Base-by-base conservation (phyloP, 2,329 filamentous ascomycete genomes). In the Thielaviopsis cerberus region DNA sequence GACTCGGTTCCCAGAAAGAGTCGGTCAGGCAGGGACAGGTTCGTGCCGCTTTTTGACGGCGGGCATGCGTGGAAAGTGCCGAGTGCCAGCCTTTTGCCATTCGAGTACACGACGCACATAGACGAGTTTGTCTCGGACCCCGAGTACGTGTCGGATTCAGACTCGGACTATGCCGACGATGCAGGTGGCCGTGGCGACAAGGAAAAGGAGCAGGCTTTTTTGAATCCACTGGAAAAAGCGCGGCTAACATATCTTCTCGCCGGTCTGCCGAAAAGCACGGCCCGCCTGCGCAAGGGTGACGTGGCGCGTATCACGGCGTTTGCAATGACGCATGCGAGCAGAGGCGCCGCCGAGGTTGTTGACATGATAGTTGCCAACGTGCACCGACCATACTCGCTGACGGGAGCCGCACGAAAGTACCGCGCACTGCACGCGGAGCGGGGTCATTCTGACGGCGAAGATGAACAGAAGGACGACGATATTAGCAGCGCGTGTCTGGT, bases 331-430 rank as follows among this genome's bases (percentile, higher is more conserved):
- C 88, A 97, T 67, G 86, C 89, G 1, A 87, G 85, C 45, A 78
- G 82, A 22, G 92, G 90, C 17, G 86, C 88, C 13, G 86, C 94
- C 62, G 92, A 97, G 71, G 84, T 96, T 37, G 89, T 94, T n/a
- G 80, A 91, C 54, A 80, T 94, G 70, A 82, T 97, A 41, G 79
- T 94, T 0, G 77, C 82, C 0, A 97, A 98, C 65, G 76, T 97
- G 34, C 76, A 85, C 60, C 80, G 77, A 55, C 92, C 92, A 0
- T 81, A 94, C 59, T 78, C 82, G 5, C 80, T 84, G 63, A 87
- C 82, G 0, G 78, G 57, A 1, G 59, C 59, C 15, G 45, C 50
- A 77, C 6, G 86, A 85, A 24, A 90, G 88, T 53, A 45, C 24
- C 51, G 15, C 5, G 37, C 51, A 10, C 37, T 37, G 5, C 24